phyloP scores from a whole-genome alignment of 1,284 basidiomycete genomes.

The Pisolithus thermaeus region DNA sequence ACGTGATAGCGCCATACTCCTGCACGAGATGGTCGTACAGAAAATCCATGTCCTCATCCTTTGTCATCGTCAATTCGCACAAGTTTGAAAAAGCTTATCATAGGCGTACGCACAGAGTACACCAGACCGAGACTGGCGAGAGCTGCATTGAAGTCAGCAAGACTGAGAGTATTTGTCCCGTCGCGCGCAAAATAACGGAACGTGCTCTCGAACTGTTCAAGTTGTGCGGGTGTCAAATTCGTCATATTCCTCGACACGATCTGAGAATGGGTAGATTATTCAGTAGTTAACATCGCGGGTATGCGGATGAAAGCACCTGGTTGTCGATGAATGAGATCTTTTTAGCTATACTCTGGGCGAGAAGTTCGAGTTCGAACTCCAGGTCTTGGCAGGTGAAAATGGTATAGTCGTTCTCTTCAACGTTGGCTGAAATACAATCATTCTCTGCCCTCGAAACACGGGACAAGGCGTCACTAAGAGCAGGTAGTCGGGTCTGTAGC shows the following conservation, averaged over 20 bases:
- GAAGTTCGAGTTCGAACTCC: conserved; percentile 82
- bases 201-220: conserved; percentile 96
- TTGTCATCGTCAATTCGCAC: conserved; percentile 2
- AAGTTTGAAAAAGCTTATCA: background rate
- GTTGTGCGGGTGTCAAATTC: conserved; percentile 89
- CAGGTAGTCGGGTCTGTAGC: conserved; percentile 62
- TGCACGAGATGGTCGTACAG: conserved; percentile 80
- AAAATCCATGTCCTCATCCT: conserved; percentile 84
- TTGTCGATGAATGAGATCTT: conserved; percentile 96
- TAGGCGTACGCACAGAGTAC: conserved; percentile 60
- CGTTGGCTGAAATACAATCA: conserved; percentile 84
- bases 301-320: conserved; percentile 51
- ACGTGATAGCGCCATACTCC: conserved; percentile 86
- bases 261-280: conserved; percentile 32
- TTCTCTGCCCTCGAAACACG: conserved; percentile 60
- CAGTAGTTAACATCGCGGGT: background rate
- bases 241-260: conserved; percentile 90
- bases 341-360: conserved; percentile 78
- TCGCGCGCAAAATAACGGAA: conserved; percentile 98
- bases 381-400: conserved; percentile 89
- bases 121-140: conserved; percentile 93
- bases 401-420: conserved; percentile 97
- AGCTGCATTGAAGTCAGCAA: conserved; percentile 88
- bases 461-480: conserved; percentile 50
- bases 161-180: conserved; percentile 80